These are phyloP conservation scores for Cupressus sempervirens DNA, from an alignment of 75 land plant genomes.

Conservation along the genomic window DNA sequence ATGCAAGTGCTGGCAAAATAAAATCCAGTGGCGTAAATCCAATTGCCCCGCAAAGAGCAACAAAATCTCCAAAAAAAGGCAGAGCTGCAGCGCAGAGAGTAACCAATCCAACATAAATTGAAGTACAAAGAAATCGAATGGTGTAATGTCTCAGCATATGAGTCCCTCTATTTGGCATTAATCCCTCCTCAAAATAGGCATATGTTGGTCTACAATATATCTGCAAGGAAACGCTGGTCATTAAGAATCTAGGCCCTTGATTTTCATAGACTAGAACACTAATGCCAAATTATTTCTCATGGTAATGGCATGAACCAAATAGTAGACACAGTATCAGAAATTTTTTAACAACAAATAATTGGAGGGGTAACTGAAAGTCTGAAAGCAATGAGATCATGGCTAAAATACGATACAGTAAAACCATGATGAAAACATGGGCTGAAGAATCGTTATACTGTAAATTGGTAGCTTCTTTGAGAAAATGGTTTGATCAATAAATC, in stretches of 20 bases:
- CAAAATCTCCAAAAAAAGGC: conserved; percentile 70
- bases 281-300: background rate
- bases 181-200: conserved; percentile 35
- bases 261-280: background rate
- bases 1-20: conserved; percentile 48
- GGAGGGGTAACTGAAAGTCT: background rate
- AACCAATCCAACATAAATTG: conserved; percentile 42
- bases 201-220: conserved; percentile 69
- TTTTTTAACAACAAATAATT: background rate
- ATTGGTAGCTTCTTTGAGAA: background rate
- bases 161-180: conserved; percentile 10
- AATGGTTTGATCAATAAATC: background rate
- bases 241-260: background rate
- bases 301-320: background rate
- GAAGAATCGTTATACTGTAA: background rate
- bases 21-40: conserved; percentile 70
- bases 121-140: conserved; percentile 30
- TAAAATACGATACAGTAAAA: background rate
- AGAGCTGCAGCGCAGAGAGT: conserved; percentile 51
- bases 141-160: background rate
- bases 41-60: conserved; percentile 60
- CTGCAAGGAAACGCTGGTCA: conserved; percentile 16
- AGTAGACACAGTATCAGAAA: background rate
- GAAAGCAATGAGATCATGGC: background rate
- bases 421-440: background rate